Percentiles rank a stretch among this genome's conserved stretches.
Conservation (phyloP, 2,329 filamentous ascomycete species). For the Colletotrichum musicola region DNA sequence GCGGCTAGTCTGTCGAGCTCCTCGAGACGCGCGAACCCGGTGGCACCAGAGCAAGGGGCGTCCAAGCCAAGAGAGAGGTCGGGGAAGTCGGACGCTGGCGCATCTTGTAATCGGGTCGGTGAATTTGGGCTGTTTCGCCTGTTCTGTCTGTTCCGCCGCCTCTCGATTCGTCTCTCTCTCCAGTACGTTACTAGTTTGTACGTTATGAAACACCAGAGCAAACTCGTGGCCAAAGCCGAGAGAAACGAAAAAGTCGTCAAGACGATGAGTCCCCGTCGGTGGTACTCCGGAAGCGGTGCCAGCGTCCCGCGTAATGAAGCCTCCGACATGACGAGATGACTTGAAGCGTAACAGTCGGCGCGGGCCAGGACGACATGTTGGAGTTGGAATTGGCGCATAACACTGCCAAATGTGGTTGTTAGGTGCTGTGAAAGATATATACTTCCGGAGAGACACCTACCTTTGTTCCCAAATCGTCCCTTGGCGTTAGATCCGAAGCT, state of each 20-base stretch:
- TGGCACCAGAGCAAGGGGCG: not conserved
- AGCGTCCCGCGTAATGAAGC: constrained; percentile 16
- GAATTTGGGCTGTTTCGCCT: not conserved
- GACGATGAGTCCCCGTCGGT: constrained; percentile 11
- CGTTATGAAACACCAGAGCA: constrained; percentile 14
- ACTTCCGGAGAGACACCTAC: not conserved
- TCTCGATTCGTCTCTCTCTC: not conserved
- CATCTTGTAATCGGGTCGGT: not conserved
- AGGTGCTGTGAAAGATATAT: not conserved
- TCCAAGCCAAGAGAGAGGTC: constrained; percentile 21
- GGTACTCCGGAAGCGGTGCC: constrained; percentile 13
- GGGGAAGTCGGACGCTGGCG: constrained; percentile 1
- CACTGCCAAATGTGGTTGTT: not conserved
- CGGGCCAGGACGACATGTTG: not conserved
- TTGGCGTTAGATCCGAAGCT: not conserved
- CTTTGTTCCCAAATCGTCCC: not conserved
- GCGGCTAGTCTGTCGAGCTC: constrained; percentile 26
- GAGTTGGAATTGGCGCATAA: not conserved
- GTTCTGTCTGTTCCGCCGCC: not conserved
- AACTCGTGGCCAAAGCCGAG: not conserved
- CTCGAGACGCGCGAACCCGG: constrained; percentile 9
- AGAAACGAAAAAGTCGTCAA: constrained; percentile 8
- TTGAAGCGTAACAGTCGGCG: not conserved
- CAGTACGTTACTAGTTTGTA: constrained; percentile 5
- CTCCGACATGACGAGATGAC: constrained; percentile 17